phyloP scores from a whole-genome alignment of 2,329 filamentous ascomycete species.

The Ramularia endophylla region DNA sequence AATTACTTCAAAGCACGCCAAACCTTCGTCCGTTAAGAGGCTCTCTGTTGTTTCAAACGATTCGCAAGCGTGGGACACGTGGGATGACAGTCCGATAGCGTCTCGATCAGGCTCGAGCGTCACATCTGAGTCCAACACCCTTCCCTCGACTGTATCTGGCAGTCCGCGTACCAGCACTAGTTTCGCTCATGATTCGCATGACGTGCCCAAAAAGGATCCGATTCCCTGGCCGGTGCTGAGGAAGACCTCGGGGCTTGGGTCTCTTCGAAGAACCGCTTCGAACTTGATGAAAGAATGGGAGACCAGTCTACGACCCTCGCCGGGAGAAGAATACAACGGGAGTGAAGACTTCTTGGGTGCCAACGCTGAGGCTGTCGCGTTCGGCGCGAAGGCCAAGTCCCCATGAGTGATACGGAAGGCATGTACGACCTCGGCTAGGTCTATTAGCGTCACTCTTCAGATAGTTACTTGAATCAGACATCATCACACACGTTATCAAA shows the following conservation, averaged over 20 bases:
- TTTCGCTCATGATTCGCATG: slow-evolving; percentile 6
- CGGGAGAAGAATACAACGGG: slow-evolving; percentile 20
- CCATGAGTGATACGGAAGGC: too few relatives aligned
- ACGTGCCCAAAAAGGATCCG: slow-evolving; percentile 33
- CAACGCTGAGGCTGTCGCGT: slow-evolving; percentile 20
- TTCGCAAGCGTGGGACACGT: slow-evolving; percentile 28
- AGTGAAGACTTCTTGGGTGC: slow-evolving; percentile 24
- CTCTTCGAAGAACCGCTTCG: slow-evolving; percentile 75
- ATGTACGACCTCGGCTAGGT: too few relatives aligned
- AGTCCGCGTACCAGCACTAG: slow-evolving; percentile 20
- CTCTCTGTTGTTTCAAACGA: slow-evolving; percentile 22
- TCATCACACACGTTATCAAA: too few relatives aligned
- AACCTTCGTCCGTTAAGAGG: slow-evolving; percentile 17
- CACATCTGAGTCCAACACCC: slow-evolving; percentile 21
- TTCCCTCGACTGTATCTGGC: slow-evolving; percentile 22
- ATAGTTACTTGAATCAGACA: too few relatives aligned
- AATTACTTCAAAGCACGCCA: slow-evolving; percentile 16
- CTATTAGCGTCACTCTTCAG: too few relatives aligned
- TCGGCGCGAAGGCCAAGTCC: slow-evolving; percentile 5
- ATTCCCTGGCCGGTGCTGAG: slow-evolving; percentile 65
- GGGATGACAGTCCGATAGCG: slow-evolving; percentile 24
- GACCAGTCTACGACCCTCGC: slow-evolving; percentile 54
- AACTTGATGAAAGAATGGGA: slow-evolving; percentile 91
- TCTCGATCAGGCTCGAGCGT: slow-evolving; percentile 20
- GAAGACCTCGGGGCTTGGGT: slow-evolving; percentile 60